These are phyloP conservation scores for Pezicula carpinea DNA, from an alignment of 2,329 filamentous ascomycete genomes.

Conservation along the genomic window DNA sequence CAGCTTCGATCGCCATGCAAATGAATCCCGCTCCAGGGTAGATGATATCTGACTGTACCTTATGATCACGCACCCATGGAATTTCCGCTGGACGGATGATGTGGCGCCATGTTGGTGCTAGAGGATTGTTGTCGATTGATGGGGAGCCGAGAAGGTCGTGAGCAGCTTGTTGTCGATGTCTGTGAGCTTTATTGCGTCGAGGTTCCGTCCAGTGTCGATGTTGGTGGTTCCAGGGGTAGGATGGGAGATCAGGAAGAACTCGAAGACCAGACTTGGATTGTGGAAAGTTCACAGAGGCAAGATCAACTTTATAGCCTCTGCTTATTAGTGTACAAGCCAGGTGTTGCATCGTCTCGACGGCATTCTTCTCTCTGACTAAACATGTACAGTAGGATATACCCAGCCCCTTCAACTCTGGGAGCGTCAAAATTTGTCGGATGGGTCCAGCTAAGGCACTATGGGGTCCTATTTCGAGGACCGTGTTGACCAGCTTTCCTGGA, in stretches of 20 bases:
- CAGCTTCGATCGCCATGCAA: slow-evolving; percentile 26
- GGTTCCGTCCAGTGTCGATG: slow-evolving; percentile 49
- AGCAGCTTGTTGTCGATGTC: slow-evolving; percentile 38
- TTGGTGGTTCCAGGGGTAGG: slow-evolving; percentile 50
- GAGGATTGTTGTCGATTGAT: slow-evolving; percentile 8
- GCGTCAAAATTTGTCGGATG: slow-evolving; percentile 1
- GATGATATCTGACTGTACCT: slow-evolving; percentile 14
- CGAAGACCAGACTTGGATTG: slow-evolving; percentile 36
- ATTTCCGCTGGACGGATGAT: slow-evolving; percentile 22
- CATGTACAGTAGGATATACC: not conserved
- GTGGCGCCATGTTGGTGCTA: slow-evolving; percentile 25
- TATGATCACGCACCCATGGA: slow-evolving; percentile 38
- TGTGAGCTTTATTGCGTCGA: slow-evolving; percentile 38
- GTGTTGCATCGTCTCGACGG: not conserved
- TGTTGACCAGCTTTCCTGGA: slow-evolving; percentile 1
- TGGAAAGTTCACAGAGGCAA: not conserved
- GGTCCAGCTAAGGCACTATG: slow-evolving; percentile 11
- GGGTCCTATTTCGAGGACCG: slow-evolving; percentile 12
- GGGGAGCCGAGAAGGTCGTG: slow-evolving; percentile 30
- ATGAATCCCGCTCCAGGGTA: slow-evolving; percentile 27
- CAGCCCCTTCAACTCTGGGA: not conserved
- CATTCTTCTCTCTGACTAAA: slow-evolving; percentile 4
- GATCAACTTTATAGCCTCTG: not conserved
- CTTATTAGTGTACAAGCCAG: slow-evolving; percentile 2
- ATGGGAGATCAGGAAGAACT: slow-evolving; percentile 39